Percentiles rank a stretch among this genome's conserved stretches.
phyloP scores from a whole-genome alignment of 2,329 filamentous ascomycete genomes.

The Escovopsis sp. region DNA sequence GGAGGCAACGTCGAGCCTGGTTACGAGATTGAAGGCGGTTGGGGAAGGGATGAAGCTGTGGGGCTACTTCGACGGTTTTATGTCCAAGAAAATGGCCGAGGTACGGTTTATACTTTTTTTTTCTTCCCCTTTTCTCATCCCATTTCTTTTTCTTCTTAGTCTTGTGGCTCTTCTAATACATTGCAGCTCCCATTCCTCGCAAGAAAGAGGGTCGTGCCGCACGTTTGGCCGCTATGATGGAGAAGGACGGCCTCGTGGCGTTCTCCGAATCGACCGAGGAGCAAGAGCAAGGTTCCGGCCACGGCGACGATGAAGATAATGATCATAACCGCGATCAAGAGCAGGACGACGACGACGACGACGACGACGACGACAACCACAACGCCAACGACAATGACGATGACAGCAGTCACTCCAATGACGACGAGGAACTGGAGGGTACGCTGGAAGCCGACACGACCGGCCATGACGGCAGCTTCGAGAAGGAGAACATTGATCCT shows the following conservation, averaged over 20 bases:
- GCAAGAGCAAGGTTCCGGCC: background rate
- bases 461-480: background rate
- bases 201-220: constrained; percentile 43
- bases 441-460: background rate
- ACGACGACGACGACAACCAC: no score
- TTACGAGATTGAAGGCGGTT: constrained; percentile 72
- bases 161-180: constrained; percentile 7
- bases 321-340: no score
- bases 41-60: constrained; percentile 85
- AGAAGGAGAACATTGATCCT: constrained; percentile 4
- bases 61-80: constrained; percentile 88
- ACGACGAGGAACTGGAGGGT: no score
- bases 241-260: constrained; percentile 20
- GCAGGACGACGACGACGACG: no score
- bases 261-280: background rate
- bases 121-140: background rate
- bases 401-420: no score
- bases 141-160: no score
- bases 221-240: constrained; percentile 36
- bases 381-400: no score
- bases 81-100: constrained; percentile 92
- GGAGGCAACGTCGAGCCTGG: constrained; percentile 61
- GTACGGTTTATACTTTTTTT: no score
- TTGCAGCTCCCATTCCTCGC: constrained; percentile 32
- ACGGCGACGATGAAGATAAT: background rate